These are phyloP conservation scores for Mangifera indica DNA, from an alignment of 345 rosid genomes.

Conservation along the genomic window DNA sequence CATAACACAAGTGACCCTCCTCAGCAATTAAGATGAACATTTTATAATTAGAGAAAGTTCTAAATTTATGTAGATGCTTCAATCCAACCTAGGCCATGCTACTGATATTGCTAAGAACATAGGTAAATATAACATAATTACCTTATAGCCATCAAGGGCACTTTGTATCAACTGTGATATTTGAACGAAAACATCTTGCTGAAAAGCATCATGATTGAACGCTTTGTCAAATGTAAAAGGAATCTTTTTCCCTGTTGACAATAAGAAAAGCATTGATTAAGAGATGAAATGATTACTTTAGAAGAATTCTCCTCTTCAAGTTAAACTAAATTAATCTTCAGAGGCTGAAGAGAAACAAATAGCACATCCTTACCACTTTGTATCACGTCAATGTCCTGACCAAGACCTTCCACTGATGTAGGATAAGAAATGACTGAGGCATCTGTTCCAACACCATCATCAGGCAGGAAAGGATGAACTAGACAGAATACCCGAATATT, in stretches of 20 bases:
- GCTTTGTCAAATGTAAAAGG: conserved; percentile 95
- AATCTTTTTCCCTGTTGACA: conserved; percentile 59
- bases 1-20: too few relatives aligned
- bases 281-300: too few relatives aligned
- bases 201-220: conserved; percentile 75
- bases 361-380: conserved; percentile 57
- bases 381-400: conserved; percentile 73
- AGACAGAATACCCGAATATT: conserved; percentile 61
- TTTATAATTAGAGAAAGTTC: too few relatives aligned
- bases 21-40: too few relatives aligned
- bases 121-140: conserved; percentile 17
- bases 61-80: too few relatives aligned
- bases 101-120: background rate
- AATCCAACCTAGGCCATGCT: too few relatives aligned
- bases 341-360: background rate
- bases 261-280: background rate
- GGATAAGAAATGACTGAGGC: conserved; percentile 65
- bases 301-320: background rate
- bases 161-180: conserved; percentile 91
- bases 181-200: conserved; percentile 80
- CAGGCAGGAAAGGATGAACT: conserved; percentile 77
- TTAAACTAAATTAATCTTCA: background rate
- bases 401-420: conserved; percentile 58
- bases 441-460: conserved; percentile 63
- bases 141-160: conserved; percentile 98